Conservation (phyloP, 2,329 filamentous ascomycete genomes). For the Ceratocystis variospora region DNA sequence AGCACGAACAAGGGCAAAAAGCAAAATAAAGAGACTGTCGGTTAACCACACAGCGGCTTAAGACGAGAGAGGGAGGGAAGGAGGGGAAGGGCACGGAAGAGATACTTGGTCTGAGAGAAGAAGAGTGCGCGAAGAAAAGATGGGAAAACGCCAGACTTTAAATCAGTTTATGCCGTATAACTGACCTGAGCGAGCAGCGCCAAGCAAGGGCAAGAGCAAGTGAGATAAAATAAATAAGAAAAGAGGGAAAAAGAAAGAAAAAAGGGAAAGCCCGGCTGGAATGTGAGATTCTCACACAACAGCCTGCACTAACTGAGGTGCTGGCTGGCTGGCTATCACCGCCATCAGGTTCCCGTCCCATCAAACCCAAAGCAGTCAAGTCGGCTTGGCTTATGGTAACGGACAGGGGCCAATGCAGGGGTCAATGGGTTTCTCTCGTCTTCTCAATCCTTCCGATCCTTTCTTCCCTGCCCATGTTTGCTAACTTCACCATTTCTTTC, state of each 20-base stretch:
- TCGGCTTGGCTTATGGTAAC: not conserved
- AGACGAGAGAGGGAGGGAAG: not conserved
- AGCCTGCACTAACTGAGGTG: not conserved
- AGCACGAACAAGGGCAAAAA: slow-evolving; percentile 14
- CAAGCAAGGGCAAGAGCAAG: not conserved
- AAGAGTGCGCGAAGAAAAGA: not conserved
- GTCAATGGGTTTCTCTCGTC: not conserved
- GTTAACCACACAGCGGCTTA: slow-evolving; percentile 18
- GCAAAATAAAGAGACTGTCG: slow-evolving; percentile 18
- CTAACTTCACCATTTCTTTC: not conserved
- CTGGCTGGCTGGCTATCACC: not conserved
- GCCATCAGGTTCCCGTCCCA: not conserved
- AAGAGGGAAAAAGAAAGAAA: not conserved
- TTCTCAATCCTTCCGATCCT: not conserved
- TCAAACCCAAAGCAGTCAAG: not conserved
- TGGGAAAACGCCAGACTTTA: slow-evolving; percentile 2
- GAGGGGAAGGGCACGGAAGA: not conserved
- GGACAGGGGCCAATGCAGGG: not conserved
- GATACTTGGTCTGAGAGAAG: not conserved
- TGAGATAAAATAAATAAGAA: not conserved
- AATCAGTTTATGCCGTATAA: not conserved
- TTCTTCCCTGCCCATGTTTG: not conserved
- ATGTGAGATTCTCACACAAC: not conserved
- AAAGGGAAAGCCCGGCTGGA: not conserved
- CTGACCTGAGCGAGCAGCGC: not conserved